Base-by-base conservation (phyloP, 257 asterid species). In the Galeopsis tetrahit region DNA sequence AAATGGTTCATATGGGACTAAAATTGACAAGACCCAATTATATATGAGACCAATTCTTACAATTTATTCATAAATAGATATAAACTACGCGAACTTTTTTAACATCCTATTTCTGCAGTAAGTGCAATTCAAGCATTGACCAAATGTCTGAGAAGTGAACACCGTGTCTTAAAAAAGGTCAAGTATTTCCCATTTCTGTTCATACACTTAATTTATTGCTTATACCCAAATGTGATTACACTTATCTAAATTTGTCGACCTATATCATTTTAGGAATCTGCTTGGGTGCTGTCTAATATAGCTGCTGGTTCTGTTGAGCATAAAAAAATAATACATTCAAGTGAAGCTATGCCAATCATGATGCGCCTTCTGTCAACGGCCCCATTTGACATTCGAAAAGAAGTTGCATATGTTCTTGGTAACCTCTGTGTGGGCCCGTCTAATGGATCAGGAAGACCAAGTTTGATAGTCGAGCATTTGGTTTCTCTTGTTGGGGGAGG, bases 241-340 rank as follows among this genome's bases (percentile, higher is more conserved):
- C 56, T 63, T n/a, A 28, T 59, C 48, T 76, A 40, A 48, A 7
- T 74, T 58, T 13, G 31, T 70, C 5, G 38, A 28, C 39, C 55
- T 57, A 58, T 51, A 14, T 35, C 6, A n/a, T 61, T 48, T 75
- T 73, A 92, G 99, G 97, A 94, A 85, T 89, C 97, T 65, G 88
- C 99, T 39, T 94, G 99, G 99, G 99, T 84, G 78, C 78, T 94
- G 49, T 94, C 99, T 15, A 94, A 94, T 33, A 65, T 94, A 71
- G 97, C 97, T 55, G 91, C 97, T 60, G 97, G 97, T 73, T 90
- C 98, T 13, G 59, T 82, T 32, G 99, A 90, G 80, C 95, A 84
- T 76, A 95, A 95, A 75, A 84, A 68, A 63, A 46, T 92, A 76
- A 88, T 95, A 78, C 86, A 85, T 74, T 78, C 88, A 43, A 92